These are phyloP conservation scores for Thalia dealbata DNA, from an alignment of 176 grass and related monocot species.

Conservation along the genomic window DNA sequence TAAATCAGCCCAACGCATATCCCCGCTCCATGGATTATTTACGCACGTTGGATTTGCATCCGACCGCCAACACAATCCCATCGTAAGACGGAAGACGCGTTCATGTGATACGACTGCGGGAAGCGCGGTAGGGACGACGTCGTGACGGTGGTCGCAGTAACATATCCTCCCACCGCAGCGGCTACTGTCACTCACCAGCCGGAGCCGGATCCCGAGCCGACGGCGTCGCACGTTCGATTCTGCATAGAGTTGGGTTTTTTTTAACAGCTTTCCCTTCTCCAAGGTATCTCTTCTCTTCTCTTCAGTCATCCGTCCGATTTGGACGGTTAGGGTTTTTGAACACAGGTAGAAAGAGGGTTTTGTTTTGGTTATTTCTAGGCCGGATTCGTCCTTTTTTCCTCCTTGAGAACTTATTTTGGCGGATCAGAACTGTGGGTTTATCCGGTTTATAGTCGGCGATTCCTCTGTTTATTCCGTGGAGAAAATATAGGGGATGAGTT, in stretches of 20 bases:
- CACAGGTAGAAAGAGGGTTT: neutral
- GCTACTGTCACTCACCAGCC: too few species aligned
- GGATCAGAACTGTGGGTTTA: neutral
- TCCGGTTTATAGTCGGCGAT: neutral
- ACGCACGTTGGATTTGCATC: neutral
- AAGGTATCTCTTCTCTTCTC: neutral
- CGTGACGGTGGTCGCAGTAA: neutral
- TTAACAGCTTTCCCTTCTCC: neutral
- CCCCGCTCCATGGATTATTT: neutral
- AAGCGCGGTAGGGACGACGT: neutral
- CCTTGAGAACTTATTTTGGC: too few species aligned
- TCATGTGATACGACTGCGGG: neutral
- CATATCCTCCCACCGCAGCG: neutral
- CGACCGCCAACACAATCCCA: neutral
- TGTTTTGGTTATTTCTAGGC: neutral
- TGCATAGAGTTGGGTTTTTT: neutral
- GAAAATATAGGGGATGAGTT: neutral
- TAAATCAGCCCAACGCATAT: too few species aligned
- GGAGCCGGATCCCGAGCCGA: neutral
- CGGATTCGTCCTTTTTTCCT: neutral
- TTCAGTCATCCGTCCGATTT: neutral
- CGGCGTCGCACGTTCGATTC: neutral
- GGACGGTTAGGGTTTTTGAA: neutral
- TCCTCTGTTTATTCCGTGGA: neutral
- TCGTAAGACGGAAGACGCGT: neutral